Base-by-base conservation (phyloP, 768 basidiomycete genomes). In the Phanerodontia chrysosporium region DNA sequence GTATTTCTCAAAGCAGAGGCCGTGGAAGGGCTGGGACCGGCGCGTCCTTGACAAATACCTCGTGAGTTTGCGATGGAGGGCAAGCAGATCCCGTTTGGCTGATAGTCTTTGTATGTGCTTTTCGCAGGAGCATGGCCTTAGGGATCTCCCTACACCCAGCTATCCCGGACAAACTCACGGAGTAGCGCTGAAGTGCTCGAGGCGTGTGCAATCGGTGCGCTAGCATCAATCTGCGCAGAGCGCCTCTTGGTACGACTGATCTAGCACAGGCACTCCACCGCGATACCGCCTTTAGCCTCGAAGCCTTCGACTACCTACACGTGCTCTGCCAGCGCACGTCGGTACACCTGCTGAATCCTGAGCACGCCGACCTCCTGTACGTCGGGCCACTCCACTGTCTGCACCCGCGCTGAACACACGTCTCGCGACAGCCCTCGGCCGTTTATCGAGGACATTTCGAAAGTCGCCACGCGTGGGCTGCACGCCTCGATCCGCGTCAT, bases 61-160 rank as follows among this genome's bases (percentile, higher is more conserved):
- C 30, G 45, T 29, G n/a, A 45, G 45, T 18, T 10, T 16, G 5
- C n/a, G n/a, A n/a, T n/a, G n/a, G n/a, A n/a, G n/a, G n/a, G n/a
- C 6, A 7, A 45, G 45, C 45, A 18, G 45, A 7, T 45, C 8
- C 16, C 45, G 8, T 45, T 18, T 24, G 45, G 7, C 45, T 8
- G 13, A 52, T 24, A n/a, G n/a, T n/a, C n/a, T n/a, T n/a, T n/a
- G n/a, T n/a, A n/a, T 45, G 62, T 27, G 36, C 32, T 32, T 22
- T 25, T 14, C 14, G 32, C 6, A 83, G 82, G 72, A 78, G 63
- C 63, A 67, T 27, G 49, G 81, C 75, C 51, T 83, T 62, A 65
- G 76, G 8, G 60, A 61, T 16, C 61, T 69, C 16, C 68, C 68
- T 1, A 67, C 66, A 0, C 35, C 44, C 0, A 55, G 52, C 2